Conservation (phyloP, 2,329 filamentous ascomycete species). For the Huntiella bhutanensis region DNA sequence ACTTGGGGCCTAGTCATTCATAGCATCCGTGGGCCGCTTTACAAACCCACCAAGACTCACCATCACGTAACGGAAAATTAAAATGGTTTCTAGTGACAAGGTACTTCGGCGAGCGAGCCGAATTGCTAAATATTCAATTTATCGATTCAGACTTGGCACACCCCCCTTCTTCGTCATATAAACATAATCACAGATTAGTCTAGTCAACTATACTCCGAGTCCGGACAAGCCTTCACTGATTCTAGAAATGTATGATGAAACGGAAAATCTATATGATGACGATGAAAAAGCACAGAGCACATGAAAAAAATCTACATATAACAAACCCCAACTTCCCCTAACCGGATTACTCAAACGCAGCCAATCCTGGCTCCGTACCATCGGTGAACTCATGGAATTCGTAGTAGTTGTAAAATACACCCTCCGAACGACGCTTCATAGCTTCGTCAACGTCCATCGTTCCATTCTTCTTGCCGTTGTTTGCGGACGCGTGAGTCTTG, state of each 20-base stretch:
- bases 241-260: background rate
- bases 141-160: no score
- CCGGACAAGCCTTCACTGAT: background rate
- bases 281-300: background rate
- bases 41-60: no score
- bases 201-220: background rate
- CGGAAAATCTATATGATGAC: background rate
- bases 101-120: no score
- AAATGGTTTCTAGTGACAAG: no score
- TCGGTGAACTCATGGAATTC: conserved; percentile 30
- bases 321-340: background rate
- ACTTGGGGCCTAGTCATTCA: no score
- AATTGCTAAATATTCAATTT: no score
- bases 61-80: no score
- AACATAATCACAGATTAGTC: no score
- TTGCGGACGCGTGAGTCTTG: conserved; percentile 21
- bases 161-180: no score
- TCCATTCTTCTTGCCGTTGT: conserved; percentile 28
- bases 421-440: conserved; percentile 31
- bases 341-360: conserved; percentile 28
- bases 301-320: background rate
- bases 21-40: no score
- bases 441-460: conserved; percentile 30
- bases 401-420: conserved; percentile 32
- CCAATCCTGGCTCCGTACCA: conserved; percentile 28